Evolutionary conservation across 805 yeast species (phyloP), one percentile per base, ranked within the genome.

Genomic region (Yamadazyma sp.): DNA sequence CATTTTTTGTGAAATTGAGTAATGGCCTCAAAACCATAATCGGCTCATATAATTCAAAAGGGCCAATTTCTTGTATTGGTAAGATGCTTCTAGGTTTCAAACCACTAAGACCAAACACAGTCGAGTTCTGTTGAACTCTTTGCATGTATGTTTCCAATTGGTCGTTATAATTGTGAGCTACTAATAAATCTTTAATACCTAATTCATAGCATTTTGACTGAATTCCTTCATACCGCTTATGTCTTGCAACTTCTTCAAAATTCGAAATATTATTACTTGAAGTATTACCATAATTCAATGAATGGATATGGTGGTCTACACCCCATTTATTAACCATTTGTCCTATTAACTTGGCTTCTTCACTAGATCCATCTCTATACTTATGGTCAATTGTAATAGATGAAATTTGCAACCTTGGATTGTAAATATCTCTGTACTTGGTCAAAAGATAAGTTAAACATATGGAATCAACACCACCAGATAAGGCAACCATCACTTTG

Each of bases 391-490:
- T 72, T 0, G 89, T 80, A 23, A 82, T 62, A 3, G 87, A 86
- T 34, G 56, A 55, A 1, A 78, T 53, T 15, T 56, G 35, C 13
- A 74, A 43, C 1, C 45, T 39, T 2, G 60, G 49, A 5, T 56
- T 48, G 30, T 58, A 34, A 3, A 33, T 38, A 8, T 64, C 39
- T 21, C 50, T 56, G 45, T 62, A 72, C 17, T 58, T 53, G 0
- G 61, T 41, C 4, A 80, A 53, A 13, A 82, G 58, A 43, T 70
- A 70, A 0, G 83, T 66, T 28, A 85, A 53, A 10, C 84, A 79
- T 78, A 84, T 78, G 1, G 93, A 84, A 51, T 85, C 94, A 0
- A 81, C 87, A 1, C 94, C 94, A 1, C 95, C 95, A 11, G 87
- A 79, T 1, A 85, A 69, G 0, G 88, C 87, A 12, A 85, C 55